phyloP scores from a whole-genome alignment of 2,329 filamentous ascomycete genomes.

The Macrophomina tecta region DNA sequence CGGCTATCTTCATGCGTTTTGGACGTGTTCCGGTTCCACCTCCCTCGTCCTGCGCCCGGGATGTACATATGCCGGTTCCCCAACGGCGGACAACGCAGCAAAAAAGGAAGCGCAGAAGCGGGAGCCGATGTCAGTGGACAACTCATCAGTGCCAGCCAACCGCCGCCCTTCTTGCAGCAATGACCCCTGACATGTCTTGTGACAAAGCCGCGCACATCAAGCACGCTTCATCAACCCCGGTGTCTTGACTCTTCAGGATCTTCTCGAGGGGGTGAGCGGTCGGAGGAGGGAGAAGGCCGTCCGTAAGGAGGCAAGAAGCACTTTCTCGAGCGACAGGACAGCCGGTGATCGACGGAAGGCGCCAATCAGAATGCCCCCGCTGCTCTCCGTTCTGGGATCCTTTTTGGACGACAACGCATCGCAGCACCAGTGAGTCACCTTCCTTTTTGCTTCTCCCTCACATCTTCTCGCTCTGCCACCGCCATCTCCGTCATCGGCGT shows the following conservation, averaged over 20 bases:
- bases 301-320: neutral
- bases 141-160: neutral
- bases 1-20: slow-evolving; percentile 6
- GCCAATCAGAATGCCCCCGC: too few relatives aligned
- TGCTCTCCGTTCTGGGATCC: too few relatives aligned
- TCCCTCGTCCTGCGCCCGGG: neutral
- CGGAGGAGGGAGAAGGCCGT: neutral
- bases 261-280: neutral
- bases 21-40: neutral
- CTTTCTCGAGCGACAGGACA: too few relatives aligned
- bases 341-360: too few relatives aligned
- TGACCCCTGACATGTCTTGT: neutral
- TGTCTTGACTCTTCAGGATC: neutral
- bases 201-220: neutral
- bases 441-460: too few relatives aligned
- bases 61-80: too few relatives aligned
- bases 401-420: neutral
- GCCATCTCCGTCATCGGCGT: neutral
- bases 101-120: neutral
- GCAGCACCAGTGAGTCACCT: slow-evolving; percentile 3
- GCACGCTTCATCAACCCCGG: neutral
- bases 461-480: neutral
- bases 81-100: neutral
- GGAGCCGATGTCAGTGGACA: neutral
- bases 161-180: neutral